These are phyloP conservation scores for Phytophthora palmivora DNA, from an alignment of 352 stramenopile species.

Conservation along the genomic window DNA sequence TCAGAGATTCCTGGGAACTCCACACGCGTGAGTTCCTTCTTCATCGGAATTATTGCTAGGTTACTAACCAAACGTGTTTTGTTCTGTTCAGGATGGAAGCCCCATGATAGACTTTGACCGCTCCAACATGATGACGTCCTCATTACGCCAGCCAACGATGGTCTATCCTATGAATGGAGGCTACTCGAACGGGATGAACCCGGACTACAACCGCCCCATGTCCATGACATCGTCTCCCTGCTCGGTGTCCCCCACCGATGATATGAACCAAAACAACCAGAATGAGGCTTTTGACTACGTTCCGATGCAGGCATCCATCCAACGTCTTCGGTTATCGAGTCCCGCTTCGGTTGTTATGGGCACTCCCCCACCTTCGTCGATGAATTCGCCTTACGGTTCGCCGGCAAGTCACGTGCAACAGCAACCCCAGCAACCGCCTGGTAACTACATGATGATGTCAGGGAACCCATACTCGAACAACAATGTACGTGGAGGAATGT, in stretches of 20 bases:
- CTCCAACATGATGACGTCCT: conserved; percentile 49
- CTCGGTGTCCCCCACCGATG: conserved; percentile 26
- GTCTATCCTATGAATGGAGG: conserved; percentile 35
- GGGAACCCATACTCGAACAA: conserved; percentile 37
- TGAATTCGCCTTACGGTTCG: conserved; percentile 46
- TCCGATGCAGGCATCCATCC: conserved; percentile 45
- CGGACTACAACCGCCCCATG: conserved; percentile 40
- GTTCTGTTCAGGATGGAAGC: conserved; percentile 21
- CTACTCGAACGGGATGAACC: conserved; percentile 43
- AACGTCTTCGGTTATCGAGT: conserved; percentile 38
- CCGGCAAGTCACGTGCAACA: conserved; percentile 45
- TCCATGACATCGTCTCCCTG: conserved; percentile 42
- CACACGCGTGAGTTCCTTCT: conserved; percentile 44
- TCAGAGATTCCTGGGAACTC: conserved; percentile 34
- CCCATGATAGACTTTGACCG: conserved; percentile 60
- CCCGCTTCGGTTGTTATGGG: conserved; percentile 35
- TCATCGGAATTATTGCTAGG: neutral
- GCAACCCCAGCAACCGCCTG: conserved; percentile 28
- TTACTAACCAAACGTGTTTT: neutral
- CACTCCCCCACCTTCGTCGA: conserved; percentile 41
- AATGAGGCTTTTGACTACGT: conserved; percentile 59
- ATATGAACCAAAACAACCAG: conserved; percentile 43
- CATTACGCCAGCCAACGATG: conserved; percentile 48
- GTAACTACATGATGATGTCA: conserved; percentile 49
- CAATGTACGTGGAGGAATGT: conserved; percentile 32